Percentiles rank a stretch among this genome's conserved stretches.
Conservation (phyloP, 2,329 filamentous ascomycete genomes). For the Trichoderma brevicompactum region DNA sequence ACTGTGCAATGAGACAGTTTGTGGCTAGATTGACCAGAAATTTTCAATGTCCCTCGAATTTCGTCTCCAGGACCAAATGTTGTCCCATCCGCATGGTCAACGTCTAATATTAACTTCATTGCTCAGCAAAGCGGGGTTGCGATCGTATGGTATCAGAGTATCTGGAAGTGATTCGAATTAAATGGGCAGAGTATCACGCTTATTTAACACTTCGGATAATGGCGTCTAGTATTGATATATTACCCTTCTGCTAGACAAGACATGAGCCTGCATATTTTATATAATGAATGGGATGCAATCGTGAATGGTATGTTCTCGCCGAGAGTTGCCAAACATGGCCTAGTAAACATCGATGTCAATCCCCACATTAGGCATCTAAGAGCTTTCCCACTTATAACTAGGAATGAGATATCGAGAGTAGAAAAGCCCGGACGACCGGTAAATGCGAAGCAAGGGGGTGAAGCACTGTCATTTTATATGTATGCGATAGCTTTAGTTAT, state of each 20-base stretch:
- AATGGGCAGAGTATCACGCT: background rate
- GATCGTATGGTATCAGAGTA: no score
- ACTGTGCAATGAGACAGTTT: background rate
- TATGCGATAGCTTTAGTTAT: background rate
- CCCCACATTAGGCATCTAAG: constrained; percentile 5
- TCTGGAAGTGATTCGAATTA: no score
- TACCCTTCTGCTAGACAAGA: background rate
- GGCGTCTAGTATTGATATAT: background rate
- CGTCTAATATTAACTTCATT: constrained; percentile 14
- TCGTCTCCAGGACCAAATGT: constrained; percentile 2
- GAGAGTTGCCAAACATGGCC: background rate
- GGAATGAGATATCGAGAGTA: background rate
- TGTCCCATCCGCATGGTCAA: background rate
- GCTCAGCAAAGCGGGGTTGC: no score
- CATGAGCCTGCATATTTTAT: background rate
- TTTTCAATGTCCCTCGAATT: background rate
- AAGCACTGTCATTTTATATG: background rate
- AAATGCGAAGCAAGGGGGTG: no score
- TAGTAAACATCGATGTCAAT: background rate
- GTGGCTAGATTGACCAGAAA: background rate
- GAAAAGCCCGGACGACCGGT: background rate
- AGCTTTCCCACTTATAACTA: no score
- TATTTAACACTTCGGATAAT: background rate
- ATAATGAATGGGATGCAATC: background rate
- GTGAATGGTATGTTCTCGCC: background rate